These are phyloP conservation scores for Polyrhizophydium stewartii DNA, from an alignment of 371 early-diverging fungal species.

Conservation along the genomic window DNA sequence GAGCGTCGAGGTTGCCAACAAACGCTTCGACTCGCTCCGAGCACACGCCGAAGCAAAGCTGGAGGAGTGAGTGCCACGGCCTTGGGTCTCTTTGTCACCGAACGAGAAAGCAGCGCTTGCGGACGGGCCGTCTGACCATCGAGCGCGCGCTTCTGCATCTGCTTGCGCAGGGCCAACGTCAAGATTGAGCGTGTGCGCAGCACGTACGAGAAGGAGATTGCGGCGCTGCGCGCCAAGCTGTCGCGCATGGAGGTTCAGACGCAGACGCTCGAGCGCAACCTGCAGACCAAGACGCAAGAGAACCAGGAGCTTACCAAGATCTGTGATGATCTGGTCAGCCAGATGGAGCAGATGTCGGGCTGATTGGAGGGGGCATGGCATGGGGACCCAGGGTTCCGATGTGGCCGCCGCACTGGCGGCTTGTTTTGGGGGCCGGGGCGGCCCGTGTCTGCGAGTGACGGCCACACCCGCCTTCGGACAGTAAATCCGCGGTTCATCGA, in stretches of 20 bases:
- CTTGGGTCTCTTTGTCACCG: background rate
- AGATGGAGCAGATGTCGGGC: background rate
- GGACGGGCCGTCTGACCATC: background rate
- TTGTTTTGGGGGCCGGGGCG: too few species aligned
- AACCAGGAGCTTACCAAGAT: constrained; percentile 33
- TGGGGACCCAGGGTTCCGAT: too few species aligned
- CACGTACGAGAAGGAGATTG: constrained; percentile 27
- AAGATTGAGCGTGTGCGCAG: constrained; percentile 26
- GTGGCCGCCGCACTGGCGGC: too few species aligned
- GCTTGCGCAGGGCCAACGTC: constrained; percentile 26
- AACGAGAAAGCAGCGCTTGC: background rate
- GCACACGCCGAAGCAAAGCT: constrained; percentile 37
- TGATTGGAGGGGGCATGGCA: too few species aligned
- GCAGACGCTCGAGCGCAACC: constrained; percentile 16
- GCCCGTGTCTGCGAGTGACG: too few species aligned
- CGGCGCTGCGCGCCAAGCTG: constrained; percentile 23
- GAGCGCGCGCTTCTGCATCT: background rate
- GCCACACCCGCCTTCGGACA: too few species aligned
- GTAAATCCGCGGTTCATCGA: too few species aligned
- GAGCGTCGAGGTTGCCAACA: constrained; percentile 10
- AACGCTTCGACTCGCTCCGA: constrained; percentile 24
- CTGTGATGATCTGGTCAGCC: constrained; percentile 22
- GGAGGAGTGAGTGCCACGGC: constrained; percentile 17
- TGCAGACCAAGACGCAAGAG: constrained; percentile 29
- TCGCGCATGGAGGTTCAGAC: constrained; percentile 23